Base-by-base conservation (phyloP, 176 grass and related monocot genomes). In the Miscanthus lutarioriparius region DNA sequence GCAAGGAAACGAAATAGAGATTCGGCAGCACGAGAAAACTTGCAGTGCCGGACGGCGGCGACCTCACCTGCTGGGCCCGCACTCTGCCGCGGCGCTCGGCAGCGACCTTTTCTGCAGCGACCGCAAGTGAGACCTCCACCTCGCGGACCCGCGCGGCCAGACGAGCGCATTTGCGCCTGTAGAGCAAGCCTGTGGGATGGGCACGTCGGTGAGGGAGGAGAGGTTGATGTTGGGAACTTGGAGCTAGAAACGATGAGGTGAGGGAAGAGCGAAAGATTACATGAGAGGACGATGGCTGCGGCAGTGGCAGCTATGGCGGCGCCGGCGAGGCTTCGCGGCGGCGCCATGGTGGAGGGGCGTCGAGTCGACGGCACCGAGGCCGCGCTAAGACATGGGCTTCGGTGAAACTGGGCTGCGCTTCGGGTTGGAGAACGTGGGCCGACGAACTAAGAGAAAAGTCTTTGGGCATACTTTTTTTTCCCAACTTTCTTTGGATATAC, bases 21-120 rank as follows among this genome's bases (percentile, higher is more conserved):
- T 12, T 70, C 45, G 16, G 6, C 20, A 25, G 41, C 63, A 49
- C 10, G 30, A 4, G 8, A 87, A 64, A 47, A 20, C 38, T 72
- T 45, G 54, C 44, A 10, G 58, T 10, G 6, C 17, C 27, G 63
- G 17, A 49, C 64, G 7, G 11, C 33, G 22, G 17, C 27, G 7
- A 70, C n/a, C 65, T 70, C 74, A 97, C 94, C 89, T 97, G 95
- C 78, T 97, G 95, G 17, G 89, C 90, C 7, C 91, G 86, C 38
- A 92, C 89, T 43, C 95, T 88, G 0, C 95, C 95, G 9, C 89
- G 92, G 65, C 92, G 91, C 88, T 98, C 96, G 26, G 93, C 89
- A 56, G 92, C 80, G 23, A 80, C 68, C 82, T 98, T 95, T 64
- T 93, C 89, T 11, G 70, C 3, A 33, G 92, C 81, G 28, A 30